Evolutionary conservation across 768 basidiomycete species (phyloP), one percentile per base, ranked within the genome.

Genomic region (Boletus tomentosulus): DNA sequence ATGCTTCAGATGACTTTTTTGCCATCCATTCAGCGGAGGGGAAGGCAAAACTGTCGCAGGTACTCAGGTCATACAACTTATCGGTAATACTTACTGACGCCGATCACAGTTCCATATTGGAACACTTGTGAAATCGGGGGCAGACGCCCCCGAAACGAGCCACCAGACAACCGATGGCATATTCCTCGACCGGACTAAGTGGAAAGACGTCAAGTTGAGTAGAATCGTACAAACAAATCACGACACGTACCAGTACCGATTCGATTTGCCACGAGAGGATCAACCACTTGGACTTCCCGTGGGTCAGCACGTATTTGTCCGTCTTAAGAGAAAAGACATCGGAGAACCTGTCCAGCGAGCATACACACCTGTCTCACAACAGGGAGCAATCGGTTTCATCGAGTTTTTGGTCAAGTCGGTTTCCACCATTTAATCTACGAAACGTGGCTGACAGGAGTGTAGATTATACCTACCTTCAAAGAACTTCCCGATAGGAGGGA

Each of bases 1-100:
- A 86, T 56, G 78, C 79, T 3, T 79, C 81, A 1, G 84, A 85
- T 13, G 83, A 86, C 54, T 86, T 85, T 64, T 72, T 83, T 65
- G 79, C 82, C 0, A 83, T 85, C 49, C 84, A 84, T 64, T 80
- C 78, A n/a, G 65, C 71, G 9, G 78, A 79, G 52, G 81, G 77
- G 3, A 76, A 73, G 50, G 54, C 53, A 24, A 74, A 78, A 61
- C 69, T 83, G 9, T 74, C 72, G 0, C 72, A 77, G 58, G 79
- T 69, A 42, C 9, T 55, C 53, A 41, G 6, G 22, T 27, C 9
- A 4, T 11, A n/a, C 25, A 47, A 27, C 47, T 42, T 25, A 7
- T 31, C 16, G 1, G 41, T 31, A 34, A 49, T 4, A 8, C 45
- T 52, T 27, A 42, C 59, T 63, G 48, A 65, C 39, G 19, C 34